These are phyloP conservation scores for Flaveria bidentis DNA, from an alignment of 129 eudicot genomes.

Conservation along the genomic window DNA sequence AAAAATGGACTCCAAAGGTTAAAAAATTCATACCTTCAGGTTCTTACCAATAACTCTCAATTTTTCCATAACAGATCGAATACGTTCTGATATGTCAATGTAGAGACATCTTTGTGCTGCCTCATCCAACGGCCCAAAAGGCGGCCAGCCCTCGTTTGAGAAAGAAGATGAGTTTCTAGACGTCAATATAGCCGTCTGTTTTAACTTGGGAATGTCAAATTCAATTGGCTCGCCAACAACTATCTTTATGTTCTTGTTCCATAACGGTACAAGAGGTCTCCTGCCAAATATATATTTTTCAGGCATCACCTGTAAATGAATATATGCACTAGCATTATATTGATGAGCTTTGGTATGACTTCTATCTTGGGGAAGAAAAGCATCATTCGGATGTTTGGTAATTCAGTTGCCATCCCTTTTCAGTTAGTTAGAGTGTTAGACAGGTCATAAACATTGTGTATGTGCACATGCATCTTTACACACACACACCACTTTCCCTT, in stretches of 20 bases:
- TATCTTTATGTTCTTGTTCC: conserved; percentile 58
- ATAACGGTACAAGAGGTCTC: conserved; percentile 76
- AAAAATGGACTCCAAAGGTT: conserved; percentile 27
- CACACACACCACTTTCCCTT: neutral
- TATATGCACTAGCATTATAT: neutral
- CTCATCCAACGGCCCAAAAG: conserved; percentile 58
- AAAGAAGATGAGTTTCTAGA: conserved; percentile 48
- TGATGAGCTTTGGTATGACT: conserved; percentile 3
- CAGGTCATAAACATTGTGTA: neutral
- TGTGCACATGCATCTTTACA: neutral
- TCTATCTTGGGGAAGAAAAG: conserved; percentile 25
- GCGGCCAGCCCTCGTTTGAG: conserved; percentile 66
- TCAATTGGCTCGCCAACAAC: conserved; percentile 81
- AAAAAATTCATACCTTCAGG: conserved; percentile 19
- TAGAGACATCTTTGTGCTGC: conserved; percentile 73
- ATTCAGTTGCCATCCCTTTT: neutral
- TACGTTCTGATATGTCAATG: conserved; percentile 66
- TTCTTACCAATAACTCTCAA: conserved; percentile 49
- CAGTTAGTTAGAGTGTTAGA: neutral
- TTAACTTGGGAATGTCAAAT: conserved; percentile 67
- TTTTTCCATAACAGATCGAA: conserved; percentile 64
- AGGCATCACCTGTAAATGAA: conserved; percentile 78
- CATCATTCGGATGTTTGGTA: neutral
- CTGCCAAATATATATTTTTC: conserved; percentile 75
- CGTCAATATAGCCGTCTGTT: conserved; percentile 49